A percentile compares a stretch with the other conserved stretches of the same genome.
These are phyloP conservation scores for Beauveria bassiana DNA, from an alignment of 2,329 filamentous ascomycete species.

Conservation along the genomic window DNA sequence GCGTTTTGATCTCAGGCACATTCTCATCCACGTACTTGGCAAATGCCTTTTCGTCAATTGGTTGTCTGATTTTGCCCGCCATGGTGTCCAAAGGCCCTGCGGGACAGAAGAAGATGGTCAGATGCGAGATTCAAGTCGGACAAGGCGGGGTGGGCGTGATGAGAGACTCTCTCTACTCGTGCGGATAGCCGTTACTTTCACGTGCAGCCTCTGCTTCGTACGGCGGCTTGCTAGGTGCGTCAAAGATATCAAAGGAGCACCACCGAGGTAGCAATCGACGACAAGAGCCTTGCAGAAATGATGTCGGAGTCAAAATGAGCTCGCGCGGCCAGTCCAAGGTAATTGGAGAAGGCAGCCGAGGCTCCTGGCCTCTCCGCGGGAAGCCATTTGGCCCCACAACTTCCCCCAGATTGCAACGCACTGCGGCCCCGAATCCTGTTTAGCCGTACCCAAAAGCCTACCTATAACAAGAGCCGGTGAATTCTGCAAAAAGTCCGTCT, in stretches of 20 bases:
- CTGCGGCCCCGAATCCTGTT: too few relatives aligned
- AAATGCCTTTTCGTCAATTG: constrained; percentile 74
- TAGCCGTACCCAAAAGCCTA: too few relatives aligned
- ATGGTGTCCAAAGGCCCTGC: constrained; percentile 34
- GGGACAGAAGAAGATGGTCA: not conserved
- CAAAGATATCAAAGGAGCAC: not conserved
- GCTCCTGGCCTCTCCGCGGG: not conserved
- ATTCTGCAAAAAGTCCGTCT: constrained; percentile 3
- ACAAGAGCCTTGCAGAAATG: not conserved
- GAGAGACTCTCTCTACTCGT: not conserved
- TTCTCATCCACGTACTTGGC: constrained; percentile 69
- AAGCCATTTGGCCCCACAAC: not conserved
- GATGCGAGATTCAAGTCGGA: not conserved
- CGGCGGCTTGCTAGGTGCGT: too few relatives aligned
- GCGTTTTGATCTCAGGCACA: constrained; percentile 77
- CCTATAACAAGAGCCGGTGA: not conserved
- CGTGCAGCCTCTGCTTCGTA: not conserved
- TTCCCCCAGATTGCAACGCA: not conserved
- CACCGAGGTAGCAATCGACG: not conserved
- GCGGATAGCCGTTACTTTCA: not conserved
- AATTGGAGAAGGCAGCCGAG: not conserved
- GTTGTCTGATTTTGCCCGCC: constrained; percentile 85
- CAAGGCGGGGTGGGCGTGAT: not conserved
- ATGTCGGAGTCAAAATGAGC: not conserved
- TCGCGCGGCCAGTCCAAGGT: not conserved